These are phyloP conservation scores for Oxalis stricta DNA, from an alignment of 441 rosid species.

Conservation along the genomic window DNA sequence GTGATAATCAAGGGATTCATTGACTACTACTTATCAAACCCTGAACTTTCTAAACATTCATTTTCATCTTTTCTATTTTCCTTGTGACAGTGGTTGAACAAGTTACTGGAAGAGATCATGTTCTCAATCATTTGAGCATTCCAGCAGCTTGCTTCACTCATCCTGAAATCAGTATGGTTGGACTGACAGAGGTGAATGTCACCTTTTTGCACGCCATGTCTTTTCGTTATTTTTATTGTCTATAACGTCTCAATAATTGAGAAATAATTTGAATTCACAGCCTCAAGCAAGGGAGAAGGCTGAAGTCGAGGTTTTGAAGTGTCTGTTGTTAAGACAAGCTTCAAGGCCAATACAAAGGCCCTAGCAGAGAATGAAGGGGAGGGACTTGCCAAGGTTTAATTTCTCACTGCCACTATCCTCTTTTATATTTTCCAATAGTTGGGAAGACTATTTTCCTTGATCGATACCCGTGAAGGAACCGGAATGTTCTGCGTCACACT, in stretches of 20 bases:
- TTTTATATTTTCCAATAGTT: neutral
- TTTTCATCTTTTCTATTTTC: conserved; percentile 10
- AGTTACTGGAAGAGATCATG: conserved; percentile 80
- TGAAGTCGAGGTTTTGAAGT: conserved; percentile 76
- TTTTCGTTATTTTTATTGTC: too few relatives aligned
- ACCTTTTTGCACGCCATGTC: neutral
- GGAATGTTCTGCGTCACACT: too few relatives aligned
- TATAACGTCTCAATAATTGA: too few relatives aligned
- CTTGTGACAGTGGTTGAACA: conserved; percentile 66
- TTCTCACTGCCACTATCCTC: conserved; percentile 1
- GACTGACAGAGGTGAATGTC: conserved; percentile 70
- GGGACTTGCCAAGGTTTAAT: conserved; percentile 80
- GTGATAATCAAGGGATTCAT: conserved; percentile 16
- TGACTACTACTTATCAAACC: conserved; percentile 2
- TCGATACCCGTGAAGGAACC: too few relatives aligned
- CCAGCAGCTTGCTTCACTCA: conserved; percentile 99
- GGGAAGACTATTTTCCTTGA: neutral
- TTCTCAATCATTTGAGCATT: conserved; percentile 82
- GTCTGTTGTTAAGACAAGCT: conserved; percentile 77
- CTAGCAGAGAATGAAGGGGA: conserved; percentile 96
- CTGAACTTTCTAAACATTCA: neutral
- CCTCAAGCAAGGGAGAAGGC: conserved; percentile 98
- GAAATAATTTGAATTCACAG: conserved; percentile 20
- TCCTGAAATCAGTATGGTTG: conserved; percentile 99
- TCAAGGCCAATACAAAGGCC: conserved; percentile 97